These are phyloP conservation scores for Suillus placidus DNA, from an alignment of 768 basidiomycete genomes.

Conservation along the genomic window DNA sequence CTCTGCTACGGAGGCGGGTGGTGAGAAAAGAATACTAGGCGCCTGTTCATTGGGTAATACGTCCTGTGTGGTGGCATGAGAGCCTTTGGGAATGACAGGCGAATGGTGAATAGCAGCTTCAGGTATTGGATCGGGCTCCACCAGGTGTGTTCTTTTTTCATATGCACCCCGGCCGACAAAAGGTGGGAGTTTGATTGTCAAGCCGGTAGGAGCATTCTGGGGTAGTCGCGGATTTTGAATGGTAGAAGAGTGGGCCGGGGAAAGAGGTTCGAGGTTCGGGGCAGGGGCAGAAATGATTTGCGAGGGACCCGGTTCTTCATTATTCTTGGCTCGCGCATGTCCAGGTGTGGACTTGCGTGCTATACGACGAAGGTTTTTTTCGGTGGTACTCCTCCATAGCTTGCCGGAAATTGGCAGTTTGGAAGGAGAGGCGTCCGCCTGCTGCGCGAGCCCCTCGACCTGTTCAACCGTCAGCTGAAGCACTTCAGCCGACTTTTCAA, in stretches of 20 bases:
- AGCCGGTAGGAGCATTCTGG: not conserved
- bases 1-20: not conserved
- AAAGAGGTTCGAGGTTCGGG: not conserved
- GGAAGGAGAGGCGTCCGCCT: not conserved
- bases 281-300: not conserved
- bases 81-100: not conserved
- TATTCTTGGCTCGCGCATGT: not conserved
- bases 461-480: slow-evolving; percentile 6
- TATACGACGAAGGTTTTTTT: slow-evolving; percentile 2
- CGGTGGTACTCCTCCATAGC: slow-evolving; percentile 1
- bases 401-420: not conserved
- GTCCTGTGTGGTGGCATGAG: not conserved
- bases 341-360: not conserved
- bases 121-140: not conserved
- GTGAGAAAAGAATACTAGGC: not conserved
- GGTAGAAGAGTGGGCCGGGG: not conserved
- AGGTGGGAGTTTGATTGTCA: slow-evolving; percentile 2
- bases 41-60: not conserved
- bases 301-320: not conserved
- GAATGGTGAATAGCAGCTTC: not conserved
- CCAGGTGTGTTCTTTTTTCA: not conserved
- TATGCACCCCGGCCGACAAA: not conserved
- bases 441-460: slow-evolving; percentile 4
- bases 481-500: slow-evolving; percentile 7
- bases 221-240: not conserved